Evolutionary conservation across 2,329 filamentous ascomycete genomes (phyloP).

Genomic region (Penicillium sp.): DNA sequence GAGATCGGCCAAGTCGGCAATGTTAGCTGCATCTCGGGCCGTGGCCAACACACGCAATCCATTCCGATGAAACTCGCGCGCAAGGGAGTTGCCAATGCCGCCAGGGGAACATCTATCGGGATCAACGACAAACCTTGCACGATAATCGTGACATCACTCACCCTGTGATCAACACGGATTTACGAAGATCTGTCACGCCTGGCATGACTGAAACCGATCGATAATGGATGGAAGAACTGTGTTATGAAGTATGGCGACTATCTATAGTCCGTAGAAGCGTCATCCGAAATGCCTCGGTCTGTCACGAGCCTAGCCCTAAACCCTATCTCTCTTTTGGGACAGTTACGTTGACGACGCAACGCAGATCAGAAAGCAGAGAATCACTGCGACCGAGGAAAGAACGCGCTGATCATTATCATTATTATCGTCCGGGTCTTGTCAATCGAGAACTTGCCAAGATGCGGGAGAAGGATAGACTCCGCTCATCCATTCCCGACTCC

Average conservation of each 20-base stretch:
- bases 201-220: constrained; percentile 20
- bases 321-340: constrained; percentile 17
- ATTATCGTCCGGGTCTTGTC: too few species aligned
- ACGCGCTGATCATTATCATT: too few species aligned
- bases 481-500: too few species aligned
- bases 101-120: constrained; percentile 40
- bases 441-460: too few species aligned
- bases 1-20: constrained; percentile 45
- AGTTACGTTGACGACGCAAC: too few species aligned
- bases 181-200: constrained; percentile 27
- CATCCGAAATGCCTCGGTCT: constrained; percentile 12
- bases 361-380: too few species aligned
- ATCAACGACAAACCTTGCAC: constrained; percentile 6
- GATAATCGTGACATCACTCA: constrained; percentile 16
- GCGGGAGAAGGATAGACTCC: too few species aligned
- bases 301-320: constrained; percentile 15
- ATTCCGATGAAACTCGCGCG: constrained; percentile 50
- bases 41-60: constrained; percentile 55
- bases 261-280: too few species aligned
- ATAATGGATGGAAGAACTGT: neutral
- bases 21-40: constrained; percentile 47
- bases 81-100: constrained; percentile 55
- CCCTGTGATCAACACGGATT: constrained; percentile 42
- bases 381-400: too few species aligned
- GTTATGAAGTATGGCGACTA: too few species aligned